A percentile compares a stretch with the other conserved stretches of the same genome.
phyloP scores from a whole-genome alignment of 2,329 filamentous ascomycete genomes.

The Aspergillus proliferans region DNA sequence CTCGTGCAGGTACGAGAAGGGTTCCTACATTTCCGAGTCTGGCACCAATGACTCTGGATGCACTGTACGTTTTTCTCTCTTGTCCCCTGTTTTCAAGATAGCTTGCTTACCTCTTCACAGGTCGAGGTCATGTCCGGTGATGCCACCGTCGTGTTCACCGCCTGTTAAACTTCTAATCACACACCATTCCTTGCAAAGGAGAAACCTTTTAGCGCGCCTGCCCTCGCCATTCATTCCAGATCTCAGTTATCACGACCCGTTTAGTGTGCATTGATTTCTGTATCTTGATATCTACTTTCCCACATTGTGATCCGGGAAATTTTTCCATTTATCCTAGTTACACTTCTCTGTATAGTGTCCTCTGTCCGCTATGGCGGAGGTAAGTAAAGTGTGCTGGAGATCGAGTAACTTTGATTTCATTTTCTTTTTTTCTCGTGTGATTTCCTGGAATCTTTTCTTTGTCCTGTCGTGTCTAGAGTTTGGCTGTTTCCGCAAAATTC shows the following conservation, averaged over 20 bases:
- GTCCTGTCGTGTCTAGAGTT: not conserved
- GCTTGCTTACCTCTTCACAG: constrained; percentile 25
- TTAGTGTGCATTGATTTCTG: constrained; percentile 26
- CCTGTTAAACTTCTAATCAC: not conserved
- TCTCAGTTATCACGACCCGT: constrained; percentile 23
- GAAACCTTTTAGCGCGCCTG: constrained; percentile 7
- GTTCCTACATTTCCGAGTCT: constrained; percentile 52
- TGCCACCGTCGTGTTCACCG: constrained; percentile 44
- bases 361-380: constrained; percentile 11
- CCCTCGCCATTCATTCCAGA: constrained; percentile 1
- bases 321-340: constrained; percentile 2
- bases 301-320: constrained; percentile 20
- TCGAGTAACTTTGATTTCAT: constrained; percentile 10
- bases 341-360: constrained; percentile 3
- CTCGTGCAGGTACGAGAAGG: constrained; percentile 61
- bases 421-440: not conserved
- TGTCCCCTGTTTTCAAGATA: constrained; percentile 3
- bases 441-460: not conserved
- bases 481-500: not conserved
- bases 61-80: constrained; percentile 59
- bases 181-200: not conserved
- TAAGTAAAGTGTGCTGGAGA: constrained; percentile 12
- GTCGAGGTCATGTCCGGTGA: constrained; percentile 45
- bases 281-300: constrained; percentile 31
- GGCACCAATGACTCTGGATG: constrained; percentile 57